Base-by-base conservation (phyloP, 176 grass and related monocot species). In the Oropetium thomaeum region DNA sequence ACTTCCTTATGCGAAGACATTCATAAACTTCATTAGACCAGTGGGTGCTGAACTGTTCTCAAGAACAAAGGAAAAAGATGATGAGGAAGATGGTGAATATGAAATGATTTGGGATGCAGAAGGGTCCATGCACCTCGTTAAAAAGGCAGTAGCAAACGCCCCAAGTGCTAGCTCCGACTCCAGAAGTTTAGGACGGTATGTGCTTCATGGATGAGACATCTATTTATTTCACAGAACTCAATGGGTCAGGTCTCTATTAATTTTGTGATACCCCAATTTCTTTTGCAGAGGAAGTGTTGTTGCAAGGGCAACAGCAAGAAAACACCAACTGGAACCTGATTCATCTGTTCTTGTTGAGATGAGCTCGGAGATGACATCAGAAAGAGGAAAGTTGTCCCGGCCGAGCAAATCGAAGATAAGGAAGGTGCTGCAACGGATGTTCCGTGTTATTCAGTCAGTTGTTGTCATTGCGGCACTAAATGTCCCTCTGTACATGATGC, bases 51-150 rank as follows among this genome's bases (percentile, higher is more conserved):
- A 98, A 70, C 51, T 98, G 54, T 70, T 67, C n/a, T 47, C 86
- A 52, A 92, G 81, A 65, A 77, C 83, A 27, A 98, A 98, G 79
- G 91, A 98, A 74, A 98, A 98, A 79, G 76, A 89, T 89, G 91
- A 94, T 0, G 89, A 92, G 28, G 94, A 93, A 57, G 84, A 95
- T 67, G 86, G 84, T 61, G 96, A 95, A 27, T 98, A 95, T 65
- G 91, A 94, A 81, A 98, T 98, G 96, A 55, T 95, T 40, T 98
- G 85, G 85, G 96, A 98, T 76, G 96, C 91, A 22, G 96, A 95
- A 58, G 96, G 91, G 16, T 85, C 87, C 38, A 98, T 95, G 96
- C 91, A 95, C 57, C 89, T 94, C 10, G 81, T 98, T 40, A 98
- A 88, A 82, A 98, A 92, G 63, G 63, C 76, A 4, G 69, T 25